Evolutionary conservation across 1,139 yeast species (phyloP).

Genomic region (Pichia sp.): DNA sequence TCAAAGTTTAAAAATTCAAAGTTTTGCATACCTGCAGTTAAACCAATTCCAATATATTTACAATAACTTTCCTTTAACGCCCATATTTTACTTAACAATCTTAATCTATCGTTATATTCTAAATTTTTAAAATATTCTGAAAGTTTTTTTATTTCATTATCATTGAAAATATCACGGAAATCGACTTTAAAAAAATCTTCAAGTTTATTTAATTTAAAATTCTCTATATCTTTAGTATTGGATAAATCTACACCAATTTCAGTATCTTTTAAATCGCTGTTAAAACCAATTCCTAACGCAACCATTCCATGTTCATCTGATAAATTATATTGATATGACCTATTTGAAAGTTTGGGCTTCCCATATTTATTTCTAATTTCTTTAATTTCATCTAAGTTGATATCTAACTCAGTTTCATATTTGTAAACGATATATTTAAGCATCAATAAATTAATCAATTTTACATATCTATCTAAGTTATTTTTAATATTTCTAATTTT

Average conservation of each 20-base stretch:
- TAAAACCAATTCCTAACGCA: conserved; percentile 37
- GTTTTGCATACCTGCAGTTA: conserved; percentile 42
- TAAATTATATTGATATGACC: conserved; percentile 39
- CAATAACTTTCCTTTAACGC: conserved; percentile 68
- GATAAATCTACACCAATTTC: conserved; percentile 59
- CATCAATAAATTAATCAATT: conserved; percentile 23
- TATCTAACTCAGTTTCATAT: conserved; percentile 9
- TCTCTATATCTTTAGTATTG: conserved; percentile 40
- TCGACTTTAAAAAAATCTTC: conserved; percentile 34
- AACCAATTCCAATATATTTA: conserved; percentile 56
- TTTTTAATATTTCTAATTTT: conserved; percentile 21
- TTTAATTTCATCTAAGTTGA: conserved; percentile 14
- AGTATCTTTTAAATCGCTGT: conserved; percentile 19
- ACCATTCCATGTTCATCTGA: conserved; percentile 53
- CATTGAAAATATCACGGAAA: conserved; percentile 46
- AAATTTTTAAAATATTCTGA: conserved; percentile 6
- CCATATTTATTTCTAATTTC: conserved; percentile 32
- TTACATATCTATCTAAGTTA: conserved; percentile 15
- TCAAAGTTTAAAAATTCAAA: conserved; percentile 28
- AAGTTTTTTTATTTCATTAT: conserved; percentile 35
- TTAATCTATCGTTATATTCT: conserved; percentile 13
- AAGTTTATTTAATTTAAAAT: conserved; percentile 27
- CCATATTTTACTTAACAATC: conserved; percentile 51
- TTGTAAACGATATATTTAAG: conserved; percentile 19
- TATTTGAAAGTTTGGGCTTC: conserved; percentile 33